Conservation (phyloP, 1,284 basidiomycete species). For the Cryptococcus sp. region DNA sequence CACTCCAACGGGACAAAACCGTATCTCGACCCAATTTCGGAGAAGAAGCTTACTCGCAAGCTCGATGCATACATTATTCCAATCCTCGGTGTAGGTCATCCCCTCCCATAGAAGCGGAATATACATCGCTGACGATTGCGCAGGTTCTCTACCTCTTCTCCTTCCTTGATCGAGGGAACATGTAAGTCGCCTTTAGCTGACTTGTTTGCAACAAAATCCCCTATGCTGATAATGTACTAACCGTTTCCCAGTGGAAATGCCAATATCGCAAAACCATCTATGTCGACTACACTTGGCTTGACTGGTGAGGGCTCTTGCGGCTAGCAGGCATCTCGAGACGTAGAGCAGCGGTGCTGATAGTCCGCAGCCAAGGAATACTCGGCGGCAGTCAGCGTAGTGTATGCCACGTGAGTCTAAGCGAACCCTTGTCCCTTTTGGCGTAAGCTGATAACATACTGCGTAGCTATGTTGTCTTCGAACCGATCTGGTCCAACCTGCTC, state of each 20-base stretch:
- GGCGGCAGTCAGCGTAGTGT: constrained; percentile 31
- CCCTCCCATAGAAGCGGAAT: not conserved
- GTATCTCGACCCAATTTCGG: not conserved
- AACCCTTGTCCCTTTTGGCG: not conserved
- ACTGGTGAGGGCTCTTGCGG: not conserved
- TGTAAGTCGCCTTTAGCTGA: not conserved
- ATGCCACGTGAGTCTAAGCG: constrained; percentile 22
- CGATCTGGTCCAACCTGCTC: constrained; percentile 33
- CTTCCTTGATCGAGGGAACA: not conserved
- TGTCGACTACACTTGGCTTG: not conserved
- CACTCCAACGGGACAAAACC: no score
- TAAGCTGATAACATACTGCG: not conserved
- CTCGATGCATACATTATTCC: not conserved
- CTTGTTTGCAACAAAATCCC: no score
- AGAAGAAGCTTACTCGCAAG: not conserved
- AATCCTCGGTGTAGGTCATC: not conserved
- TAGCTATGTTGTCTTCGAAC: constrained; percentile 36
- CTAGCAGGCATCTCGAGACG: no score
- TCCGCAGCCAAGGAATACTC: constrained; percentile 24
- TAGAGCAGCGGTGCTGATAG: no score
- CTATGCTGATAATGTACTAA: not conserved
- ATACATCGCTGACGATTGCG: not conserved
- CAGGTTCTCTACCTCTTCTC: not conserved
- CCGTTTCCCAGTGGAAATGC: not conserved
- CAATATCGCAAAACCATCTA: not conserved